These are phyloP conservation scores for Hypomontagnella submonticulosa DNA, from an alignment of 495 filamentous ascomycete genomes.

Conservation along the genomic window DNA sequence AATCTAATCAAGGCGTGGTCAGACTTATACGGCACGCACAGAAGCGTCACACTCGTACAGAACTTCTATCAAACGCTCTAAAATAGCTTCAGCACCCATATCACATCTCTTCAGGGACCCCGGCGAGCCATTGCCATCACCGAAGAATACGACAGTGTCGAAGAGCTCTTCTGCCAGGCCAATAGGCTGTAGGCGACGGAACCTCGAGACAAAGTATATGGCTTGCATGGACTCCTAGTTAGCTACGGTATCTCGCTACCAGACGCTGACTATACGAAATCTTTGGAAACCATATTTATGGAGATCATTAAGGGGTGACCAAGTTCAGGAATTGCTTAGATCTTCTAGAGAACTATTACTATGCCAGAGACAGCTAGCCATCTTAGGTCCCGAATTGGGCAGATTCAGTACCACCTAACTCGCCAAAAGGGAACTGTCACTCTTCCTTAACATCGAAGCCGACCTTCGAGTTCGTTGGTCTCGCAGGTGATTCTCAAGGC, in stretches of 20 bases:
- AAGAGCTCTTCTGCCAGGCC: constrained; percentile 17
- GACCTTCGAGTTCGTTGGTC: neutral
- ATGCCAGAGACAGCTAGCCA: neutral
- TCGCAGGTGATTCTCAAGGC: neutral
- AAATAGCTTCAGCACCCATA: neutral
- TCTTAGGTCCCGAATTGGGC: constrained; percentile 11
- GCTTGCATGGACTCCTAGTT: constrained; percentile 4
- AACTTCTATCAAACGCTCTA: constrained; percentile 12
- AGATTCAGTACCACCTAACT: neutral
- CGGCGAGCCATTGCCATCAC: constrained; percentile 13
- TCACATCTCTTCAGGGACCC: neutral
- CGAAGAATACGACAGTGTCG: constrained; percentile 11
- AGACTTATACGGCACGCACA: constrained; percentile 11
- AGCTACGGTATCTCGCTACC: constrained; percentile 15
- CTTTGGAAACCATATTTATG: constrained; percentile 5
- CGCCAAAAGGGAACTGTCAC: constrained; percentile 10
- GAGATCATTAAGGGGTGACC: neutral
- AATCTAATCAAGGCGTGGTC: constrained; percentile 11
- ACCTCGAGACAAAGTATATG: constrained; percentile 11
- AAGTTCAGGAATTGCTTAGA: neutral
- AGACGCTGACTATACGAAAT: neutral
- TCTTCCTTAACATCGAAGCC: neutral
- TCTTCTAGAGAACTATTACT: constrained; percentile 2
- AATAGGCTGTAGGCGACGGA: neutral
- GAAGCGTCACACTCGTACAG: neutral